Evolutionary conservation across 2,329 filamentous ascomycete genomes (phyloP).

Genomic region (Ambrosiella xylebori): DNA sequence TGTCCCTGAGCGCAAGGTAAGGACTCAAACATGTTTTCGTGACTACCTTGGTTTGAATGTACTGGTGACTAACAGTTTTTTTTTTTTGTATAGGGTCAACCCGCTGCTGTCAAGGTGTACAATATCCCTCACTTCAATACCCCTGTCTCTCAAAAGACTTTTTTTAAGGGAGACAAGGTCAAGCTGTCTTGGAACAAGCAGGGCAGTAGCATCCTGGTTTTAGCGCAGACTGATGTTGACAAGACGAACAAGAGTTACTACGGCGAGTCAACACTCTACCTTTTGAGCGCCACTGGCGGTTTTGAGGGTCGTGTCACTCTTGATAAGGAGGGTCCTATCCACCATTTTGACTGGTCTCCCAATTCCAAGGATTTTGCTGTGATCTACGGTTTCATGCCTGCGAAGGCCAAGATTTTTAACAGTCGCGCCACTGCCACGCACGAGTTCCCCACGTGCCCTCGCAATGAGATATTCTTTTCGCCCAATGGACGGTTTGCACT

Average conservation of each 20-base stretch:
- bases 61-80: too few species aligned
- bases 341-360: constrained; percentile 96
- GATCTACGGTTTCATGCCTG: constrained; percentile 97
- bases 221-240: constrained; percentile 95
- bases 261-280: constrained; percentile 90
- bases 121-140: constrained; percentile 72
- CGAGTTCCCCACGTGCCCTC: constrained; percentile 69
- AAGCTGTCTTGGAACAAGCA: constrained; percentile 95
- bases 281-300: constrained; percentile 76
- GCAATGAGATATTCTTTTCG: constrained; percentile 91
- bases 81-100: constrained; percentile 50
- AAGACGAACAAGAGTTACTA: constrained; percentile 99
- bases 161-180: constrained; percentile 98
- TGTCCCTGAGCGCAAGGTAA: constrained; percentile 82
- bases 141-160: constrained; percentile 90
- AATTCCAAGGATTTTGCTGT: constrained; percentile 97
- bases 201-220: constrained; percentile 79
- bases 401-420: constrained; percentile 97
- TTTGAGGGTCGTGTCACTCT: constrained; percentile 85
- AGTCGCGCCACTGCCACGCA: constrained; percentile 66
- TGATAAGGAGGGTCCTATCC: constrained; percentile 94
- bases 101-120: constrained; percentile 84
- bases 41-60: too few species aligned
- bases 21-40: constrained; percentile 13
- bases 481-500: constrained; percentile 84